These are phyloP conservation scores for Raddia guianensis DNA, from an alignment of 176 grass and related monocot species.

Conservation along the genomic window DNA sequence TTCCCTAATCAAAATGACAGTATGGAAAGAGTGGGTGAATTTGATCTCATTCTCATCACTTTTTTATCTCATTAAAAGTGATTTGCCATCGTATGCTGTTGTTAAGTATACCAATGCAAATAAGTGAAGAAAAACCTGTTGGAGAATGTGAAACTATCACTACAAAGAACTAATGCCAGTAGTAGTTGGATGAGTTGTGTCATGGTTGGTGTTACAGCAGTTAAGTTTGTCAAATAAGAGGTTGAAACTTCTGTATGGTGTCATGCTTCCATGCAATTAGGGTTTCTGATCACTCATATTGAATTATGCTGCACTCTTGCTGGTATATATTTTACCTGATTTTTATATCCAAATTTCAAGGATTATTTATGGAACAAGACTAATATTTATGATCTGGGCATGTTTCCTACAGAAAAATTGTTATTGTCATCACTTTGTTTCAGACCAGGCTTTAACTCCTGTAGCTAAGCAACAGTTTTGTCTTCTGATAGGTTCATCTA, in stretches of 20 bases:
- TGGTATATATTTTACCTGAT: neutral
- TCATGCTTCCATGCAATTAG: constrained; percentile 18
- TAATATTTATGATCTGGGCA: constrained; percentile 6
- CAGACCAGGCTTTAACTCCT: constrained; percentile 10
- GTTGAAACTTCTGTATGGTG: constrained; percentile 18
- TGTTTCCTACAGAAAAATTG: constrained; percentile 12
- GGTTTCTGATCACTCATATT: neutral
- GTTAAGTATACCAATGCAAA: neutral
- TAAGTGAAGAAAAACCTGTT: constrained; percentile 19
- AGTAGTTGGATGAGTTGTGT: neutral
- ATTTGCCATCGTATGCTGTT: neutral
- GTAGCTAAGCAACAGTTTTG: constrained; percentile 36
- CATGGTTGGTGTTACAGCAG: constrained; percentile 23
- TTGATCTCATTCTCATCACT: neutral
- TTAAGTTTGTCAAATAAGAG: neutral
- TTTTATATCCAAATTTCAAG: constrained; percentile 15
- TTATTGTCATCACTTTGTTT: constrained; percentile 29
- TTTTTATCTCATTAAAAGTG: constrained; percentile 4
- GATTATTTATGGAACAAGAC: neutral
- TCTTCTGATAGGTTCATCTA: constrained; percentile 54
- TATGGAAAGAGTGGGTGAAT: neutral
- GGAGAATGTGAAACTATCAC: constrained; percentile 1
- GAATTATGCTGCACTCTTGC: constrained; percentile 12
- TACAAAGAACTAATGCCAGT: neutral
- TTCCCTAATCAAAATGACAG: neutral